phyloP scores from a whole-genome alignment of 164 flowering plant species.

The Vitis rotundifolia region DNA sequence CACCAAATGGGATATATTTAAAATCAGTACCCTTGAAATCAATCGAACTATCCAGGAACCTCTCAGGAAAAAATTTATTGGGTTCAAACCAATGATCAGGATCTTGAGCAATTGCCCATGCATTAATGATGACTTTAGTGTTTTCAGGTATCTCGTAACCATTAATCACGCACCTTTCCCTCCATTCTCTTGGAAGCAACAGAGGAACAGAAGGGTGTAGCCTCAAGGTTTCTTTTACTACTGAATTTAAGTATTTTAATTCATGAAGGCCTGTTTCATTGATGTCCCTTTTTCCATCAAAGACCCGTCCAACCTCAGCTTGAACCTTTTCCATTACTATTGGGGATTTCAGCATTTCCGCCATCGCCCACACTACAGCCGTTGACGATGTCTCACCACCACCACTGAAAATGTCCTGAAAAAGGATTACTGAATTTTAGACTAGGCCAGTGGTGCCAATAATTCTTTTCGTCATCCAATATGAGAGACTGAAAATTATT shows the following conservation, averaged over 20 bases:
- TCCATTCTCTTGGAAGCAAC: slow-evolving; percentile 32
- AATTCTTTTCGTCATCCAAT: too few species aligned
- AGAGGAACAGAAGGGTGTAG: slow-evolving; percentile 32
- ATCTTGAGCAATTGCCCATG: slow-evolving; percentile 37
- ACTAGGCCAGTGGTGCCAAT: too few species aligned
- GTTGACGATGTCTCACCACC: slow-evolving; percentile 39
- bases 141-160: slow-evolving; percentile 29
- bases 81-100: slow-evolving; percentile 34
- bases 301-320: slow-evolving; percentile 33
- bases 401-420: slow-evolving; percentile 33
- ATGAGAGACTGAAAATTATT: too few species aligned
- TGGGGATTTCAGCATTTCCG: slow-evolving; percentile 35
- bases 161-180: slow-evolving; percentile 21
- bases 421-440: not conserved
- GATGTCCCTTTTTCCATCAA: slow-evolving; percentile 10
- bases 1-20: slow-evolving; percentile 37
- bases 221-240: slow-evolving; percentile 32
- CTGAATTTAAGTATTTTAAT: slow-evolving; percentile 19
- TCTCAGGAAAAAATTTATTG: slow-evolving; percentile 31
- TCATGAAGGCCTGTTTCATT: slow-evolving; percentile 22
- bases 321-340: slow-evolving; percentile 28
- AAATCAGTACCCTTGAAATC: slow-evolving; percentile 35
- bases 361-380: slow-evolving; percentile 33
- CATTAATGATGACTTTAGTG: slow-evolving; percentile 27
- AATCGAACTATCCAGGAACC: slow-evolving; percentile 28